These are phyloP conservation scores for Teunomyces pallodes DNA, from an alignment of 805 yeast genomes.

Conservation along the genomic window DNA sequence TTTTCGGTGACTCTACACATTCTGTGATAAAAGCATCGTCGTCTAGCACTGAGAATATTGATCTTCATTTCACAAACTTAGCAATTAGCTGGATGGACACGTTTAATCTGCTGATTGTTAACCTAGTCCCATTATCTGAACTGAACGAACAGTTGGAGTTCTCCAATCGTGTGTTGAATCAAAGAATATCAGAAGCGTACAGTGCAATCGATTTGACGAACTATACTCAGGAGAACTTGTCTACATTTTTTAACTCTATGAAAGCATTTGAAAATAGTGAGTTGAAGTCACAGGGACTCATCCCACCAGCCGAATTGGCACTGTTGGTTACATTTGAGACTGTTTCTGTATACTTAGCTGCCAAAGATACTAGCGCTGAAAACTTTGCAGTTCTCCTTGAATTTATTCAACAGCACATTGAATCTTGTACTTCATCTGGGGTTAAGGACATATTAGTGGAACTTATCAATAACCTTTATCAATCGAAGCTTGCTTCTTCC, in stretches of 20 bases:
- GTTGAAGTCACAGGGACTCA: conserved; percentile 11
- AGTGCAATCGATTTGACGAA: neutral
- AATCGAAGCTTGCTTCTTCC: conserved; percentile 9
- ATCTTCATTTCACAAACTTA: conserved; percentile 27
- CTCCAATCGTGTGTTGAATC: neutral
- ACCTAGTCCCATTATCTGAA: conserved; percentile 10
- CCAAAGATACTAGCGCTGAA: conserved; percentile 3
- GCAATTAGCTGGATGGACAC: conserved; percentile 29
- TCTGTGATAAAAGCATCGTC: conserved; percentile 17
- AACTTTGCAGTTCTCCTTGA: conserved; percentile 12
- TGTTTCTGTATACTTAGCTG: conserved; percentile 8
- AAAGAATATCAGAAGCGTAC: neutral
- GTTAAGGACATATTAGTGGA: conserved; percentile 11
- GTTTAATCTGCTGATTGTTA: conserved; percentile 19
- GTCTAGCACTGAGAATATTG: conserved; percentile 12
- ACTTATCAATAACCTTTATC: conserved; percentile 13
- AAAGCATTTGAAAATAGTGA: conserved; percentile 16
- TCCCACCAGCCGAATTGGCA: conserved; percentile 8
- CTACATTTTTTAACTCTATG: neutral
- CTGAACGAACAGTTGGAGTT: neutral
- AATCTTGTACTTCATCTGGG: conserved; percentile 10
- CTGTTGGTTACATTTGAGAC: conserved; percentile 12
- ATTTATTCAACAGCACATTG: conserved; percentile 10
- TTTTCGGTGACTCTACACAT: conserved; percentile 26
- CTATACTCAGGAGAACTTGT: conserved; percentile 3